Base-by-base conservation (phyloP, 139 green algal species). In the Microglena sp. region DNA sequence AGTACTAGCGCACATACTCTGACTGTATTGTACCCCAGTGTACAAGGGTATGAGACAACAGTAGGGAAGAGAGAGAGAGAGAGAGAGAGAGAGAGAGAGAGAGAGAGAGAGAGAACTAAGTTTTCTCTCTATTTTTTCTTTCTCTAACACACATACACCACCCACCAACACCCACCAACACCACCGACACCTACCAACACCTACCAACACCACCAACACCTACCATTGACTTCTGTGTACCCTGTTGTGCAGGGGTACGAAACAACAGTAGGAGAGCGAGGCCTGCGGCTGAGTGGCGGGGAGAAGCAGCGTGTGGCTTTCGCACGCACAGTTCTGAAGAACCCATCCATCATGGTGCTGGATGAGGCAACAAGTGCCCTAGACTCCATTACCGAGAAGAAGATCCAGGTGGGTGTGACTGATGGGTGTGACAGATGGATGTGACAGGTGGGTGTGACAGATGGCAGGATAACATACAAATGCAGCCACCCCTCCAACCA, bases 261-360 rank as follows among this genome's bases (percentile, higher is more conserved):
- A 3, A 96, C 90, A 1, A 50, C 89, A 5, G 89, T 96, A 3
- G 90, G 90, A 2, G 87, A 95, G 77, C 70, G 90, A 0, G 90
- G 90, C 1, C 67, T 86, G 62, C 62, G 71, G 26, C 67, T 86
- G 29, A 82, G 74, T 55, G 80, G 80, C 58, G 80, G 65, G 21
- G 80, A 86, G 74, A 86, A 86, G 74, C 80, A 86, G 77, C 74
- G 80, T 2, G 80, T 86, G 18, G 80, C 80, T 0, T 82, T 86
- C 56, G 80, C 80, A 4, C 71, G 80, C 4, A 74, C 80, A 3
- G 67, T 86, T 58, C 76, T 79, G 15, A 81, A 81, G 65, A 81
- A 81, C 74, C 61, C 69, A 2, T 1, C 61, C 29, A 74, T 81
- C 3, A 45, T 81, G 55, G 68, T 81, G 43, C 65, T 81, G 55